Evolutionary conservation across 2,329 filamentous ascomycete species (phyloP), one percentile per base, ranked within the genome.

Genomic region (Fusarium vanettenii): DNA sequence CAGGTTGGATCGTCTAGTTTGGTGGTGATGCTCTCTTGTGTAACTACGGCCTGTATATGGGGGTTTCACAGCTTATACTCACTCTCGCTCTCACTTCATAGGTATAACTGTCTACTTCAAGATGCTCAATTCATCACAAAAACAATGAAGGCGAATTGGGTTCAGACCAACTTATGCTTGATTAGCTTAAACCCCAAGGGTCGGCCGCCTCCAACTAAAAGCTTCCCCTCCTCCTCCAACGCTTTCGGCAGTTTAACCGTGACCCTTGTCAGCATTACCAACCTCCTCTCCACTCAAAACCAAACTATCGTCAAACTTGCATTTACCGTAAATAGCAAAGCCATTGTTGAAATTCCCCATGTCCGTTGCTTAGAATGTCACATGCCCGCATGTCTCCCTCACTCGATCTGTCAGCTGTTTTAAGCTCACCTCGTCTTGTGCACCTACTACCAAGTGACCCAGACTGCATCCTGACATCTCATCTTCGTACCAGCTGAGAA

Each of bases 401-500:
- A 83, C 77, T 35, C 56, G 65, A 65, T 73, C 69, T 74, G 80
- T 79, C 45, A 73, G 66, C 57, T 69, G 50, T 29, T 63, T 60
- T 45, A 82, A 27, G 14, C 43, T 67, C 9, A 37, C 64, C 45
- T 78, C 75, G 35, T 80, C 76, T 56, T 80, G 70, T 1, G 64
- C 81, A 1, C 81, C 81, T 6, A 83, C 70, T 18, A 79, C 81
- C 6, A 83, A 73, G 62, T 82, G 80, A 10, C 74, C 80, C 37
- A 83, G 64, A 50, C 81, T 81, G 22, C 63, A 63, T 0, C 72
- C 68, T 16, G 64, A 75, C n/a, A 74, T 74, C 5, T 62, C 59
- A 56, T 82, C 80, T 64, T 83, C 80, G 33, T 79, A 81, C 80
- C 81, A 82, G 45, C 79, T 81, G 60, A 82, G 18, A 39, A 80